These are phyloP conservation scores for Wallacemonas sp. DNA, from an alignment of 208 protist species.

Conservation along the genomic window DNA sequence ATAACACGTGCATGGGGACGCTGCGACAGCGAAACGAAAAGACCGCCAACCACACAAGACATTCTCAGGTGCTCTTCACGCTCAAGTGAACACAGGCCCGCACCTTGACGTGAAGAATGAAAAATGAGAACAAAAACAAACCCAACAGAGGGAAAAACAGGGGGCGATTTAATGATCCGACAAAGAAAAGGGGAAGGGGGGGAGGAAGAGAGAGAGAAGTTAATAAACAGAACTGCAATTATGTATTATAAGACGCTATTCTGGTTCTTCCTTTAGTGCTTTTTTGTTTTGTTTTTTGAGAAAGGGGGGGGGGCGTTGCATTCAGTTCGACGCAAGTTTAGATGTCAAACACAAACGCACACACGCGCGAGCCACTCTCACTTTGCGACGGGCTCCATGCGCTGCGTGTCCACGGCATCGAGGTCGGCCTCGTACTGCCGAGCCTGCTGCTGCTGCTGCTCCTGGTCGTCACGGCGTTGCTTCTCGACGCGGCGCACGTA, in stretches of 20 bases:
- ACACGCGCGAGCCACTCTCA: not conserved
- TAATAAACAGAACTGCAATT: not conserved
- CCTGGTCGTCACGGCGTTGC: conserved; percentile 3
- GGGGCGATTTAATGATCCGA: not conserved
- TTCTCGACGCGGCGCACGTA: conserved; percentile 35
- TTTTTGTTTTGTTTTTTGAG: too few species aligned
- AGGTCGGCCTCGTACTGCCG: not conserved
- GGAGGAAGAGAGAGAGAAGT: not conserved
- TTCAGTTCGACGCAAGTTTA: too few species aligned
- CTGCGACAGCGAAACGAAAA: too few species aligned
- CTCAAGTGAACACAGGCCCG: not conserved
- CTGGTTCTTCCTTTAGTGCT: not conserved
- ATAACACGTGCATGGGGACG: too few species aligned
- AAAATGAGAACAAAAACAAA: too few species aligned
- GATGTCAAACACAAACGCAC: not conserved
- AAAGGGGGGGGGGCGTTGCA: too few species aligned
- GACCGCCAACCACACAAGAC: too few species aligned
- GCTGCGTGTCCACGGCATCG: not conserved
- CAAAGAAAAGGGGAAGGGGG: not conserved
- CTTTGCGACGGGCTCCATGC: not conserved
- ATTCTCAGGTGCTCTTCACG: too few species aligned
- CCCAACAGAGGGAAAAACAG: conserved; percentile 1
- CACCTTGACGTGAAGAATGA: not conserved
- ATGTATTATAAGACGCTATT: not conserved
- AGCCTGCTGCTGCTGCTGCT: too few species aligned